phyloP scores from a whole-genome alignment of 306 rosid species.

The Vigna reflexopilosa region DNA sequence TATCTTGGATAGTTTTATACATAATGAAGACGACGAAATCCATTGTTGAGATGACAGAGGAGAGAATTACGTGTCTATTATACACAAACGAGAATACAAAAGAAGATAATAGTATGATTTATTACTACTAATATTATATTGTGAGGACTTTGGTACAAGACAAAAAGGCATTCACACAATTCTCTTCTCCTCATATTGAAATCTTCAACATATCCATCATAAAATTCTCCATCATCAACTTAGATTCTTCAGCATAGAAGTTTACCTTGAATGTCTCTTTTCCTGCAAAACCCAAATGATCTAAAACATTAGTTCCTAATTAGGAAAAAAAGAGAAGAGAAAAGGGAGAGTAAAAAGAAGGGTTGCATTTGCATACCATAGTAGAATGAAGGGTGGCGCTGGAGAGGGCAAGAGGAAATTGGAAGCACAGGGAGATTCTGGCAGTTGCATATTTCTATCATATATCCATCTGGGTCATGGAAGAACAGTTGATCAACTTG shows the following conservation, averaged over 20 bases:
- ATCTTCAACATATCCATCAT: constrained; percentile 58
- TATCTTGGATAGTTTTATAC: too few relatives aligned
- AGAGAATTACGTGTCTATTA: too few relatives aligned
- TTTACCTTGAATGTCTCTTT: constrained; percentile 31
- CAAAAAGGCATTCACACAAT: too few relatives aligned
- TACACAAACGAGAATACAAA: too few relatives aligned
- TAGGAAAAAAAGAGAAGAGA: background rate
- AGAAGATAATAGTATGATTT: too few relatives aligned
- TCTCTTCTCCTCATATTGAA: constrained; percentile 49
- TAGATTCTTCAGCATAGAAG: constrained; percentile 47
- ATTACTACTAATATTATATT: too few relatives aligned
- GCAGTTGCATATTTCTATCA: constrained; percentile 82
- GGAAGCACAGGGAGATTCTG: constrained; percentile 77
- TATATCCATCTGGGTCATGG: constrained; percentile 80
- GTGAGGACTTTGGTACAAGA: too few relatives aligned
- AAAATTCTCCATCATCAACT: constrained; percentile 65
- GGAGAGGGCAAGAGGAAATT: constrained; percentile 57
- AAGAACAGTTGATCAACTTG: constrained; percentile 77
- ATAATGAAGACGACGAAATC: too few relatives aligned
- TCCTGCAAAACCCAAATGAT: constrained; percentile 45
- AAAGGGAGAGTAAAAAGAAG: background rate
- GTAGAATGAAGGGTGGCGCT: constrained; percentile 38
- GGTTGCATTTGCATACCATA: constrained; percentile 36
- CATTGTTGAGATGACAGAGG: too few relatives aligned
- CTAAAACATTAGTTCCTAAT: background rate